Evolutionary conservation across 2,329 filamentous ascomycete genomes (phyloP), one percentile per base, ranked within the genome.

Genomic region (Lachnellula occidentalis): DNA sequence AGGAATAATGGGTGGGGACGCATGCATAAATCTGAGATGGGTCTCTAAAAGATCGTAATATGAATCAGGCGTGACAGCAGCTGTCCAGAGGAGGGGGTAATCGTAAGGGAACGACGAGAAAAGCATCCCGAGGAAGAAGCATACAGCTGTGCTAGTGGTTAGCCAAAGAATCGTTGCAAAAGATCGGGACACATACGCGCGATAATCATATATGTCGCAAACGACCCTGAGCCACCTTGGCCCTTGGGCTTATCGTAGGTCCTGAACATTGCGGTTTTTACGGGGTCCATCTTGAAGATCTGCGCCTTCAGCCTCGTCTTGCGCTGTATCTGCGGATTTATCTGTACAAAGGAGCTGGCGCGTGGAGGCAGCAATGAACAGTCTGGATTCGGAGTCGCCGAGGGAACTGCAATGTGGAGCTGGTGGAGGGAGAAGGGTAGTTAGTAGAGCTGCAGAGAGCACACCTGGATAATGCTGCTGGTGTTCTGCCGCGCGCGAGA

Each of bases 61-160:
- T 43, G 79, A 70, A 39, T 79, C 76, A 57, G 81, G 78, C 51
- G 88, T 78, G 53, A 77, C 78, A 42, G 81, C 83, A 31, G 83
- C 82, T 50, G 86, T 87, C 81, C 90, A 95, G 51, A 95, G 86
- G 59, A 94, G 85, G 57, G 90, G 87, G 76, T 90, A 94, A 78
- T 95, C 94, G 78, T 97, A 99, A 58, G 94, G 92, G 74, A 97
- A 95, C 60, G 86, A 85, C 66, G 91, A 91, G 81, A 97, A 99
- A 73, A 99, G 86, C 72, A 97, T 91, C 66, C 94, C 94, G 61
- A 99, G 87, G 82, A 97, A 96, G 82, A 99, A 99, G 73, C 90
- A 96, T 62, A 88, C 91, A 61, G 88, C 88, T 92, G 65, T 57
- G 37, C 31, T 51, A 41, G 24, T 48, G 47, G 51, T 63, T 45